Evolutionary conservation across 306 rosid species (phyloP).

Genomic region (Alnus rubra): DNA sequence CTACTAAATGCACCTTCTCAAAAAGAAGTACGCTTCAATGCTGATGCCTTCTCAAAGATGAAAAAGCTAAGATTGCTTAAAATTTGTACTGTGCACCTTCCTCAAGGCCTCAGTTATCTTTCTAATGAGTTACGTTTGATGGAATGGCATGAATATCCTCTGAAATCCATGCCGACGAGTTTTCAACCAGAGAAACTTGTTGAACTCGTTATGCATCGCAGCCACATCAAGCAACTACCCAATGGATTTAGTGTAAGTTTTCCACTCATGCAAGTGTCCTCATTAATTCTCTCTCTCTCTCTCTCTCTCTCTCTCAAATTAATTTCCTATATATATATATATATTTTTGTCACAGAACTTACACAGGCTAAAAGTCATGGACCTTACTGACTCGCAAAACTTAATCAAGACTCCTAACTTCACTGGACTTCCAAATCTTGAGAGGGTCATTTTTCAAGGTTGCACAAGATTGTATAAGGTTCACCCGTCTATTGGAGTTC

Average conservation of each 20-base stretch:
- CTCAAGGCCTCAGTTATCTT: constrained; percentile 22
- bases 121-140: constrained; percentile 26
- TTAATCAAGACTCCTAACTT: constrained; percentile 17
- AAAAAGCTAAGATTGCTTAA: constrained; percentile 22
- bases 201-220: constrained; percentile 20
- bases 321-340: background rate
- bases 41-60: constrained; percentile 23
- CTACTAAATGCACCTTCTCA: background rate
- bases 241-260: constrained; percentile 13
- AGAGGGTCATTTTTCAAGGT: constrained; percentile 23
- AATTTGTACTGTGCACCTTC: constrained; percentile 26
- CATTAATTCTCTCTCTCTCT: no score
- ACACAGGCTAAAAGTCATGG: constrained; percentile 20
- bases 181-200: constrained; percentile 23
- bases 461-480: constrained; percentile 19
- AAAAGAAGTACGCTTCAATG: constrained; percentile 5
- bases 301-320: background rate
- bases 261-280: no score
- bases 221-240: constrained; percentile 10
- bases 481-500: constrained; percentile 16
- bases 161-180: constrained; percentile 6
- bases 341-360: background rate
- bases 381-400: constrained; percentile 21
- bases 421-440: constrained; percentile 13
- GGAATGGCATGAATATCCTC: constrained; percentile 22